A percentile compares a stretch with the other conserved stretches of the same genome.
Conservation (phyloP, 176 grass and related monocot genomes). For the Raddia distichophylla region DNA sequence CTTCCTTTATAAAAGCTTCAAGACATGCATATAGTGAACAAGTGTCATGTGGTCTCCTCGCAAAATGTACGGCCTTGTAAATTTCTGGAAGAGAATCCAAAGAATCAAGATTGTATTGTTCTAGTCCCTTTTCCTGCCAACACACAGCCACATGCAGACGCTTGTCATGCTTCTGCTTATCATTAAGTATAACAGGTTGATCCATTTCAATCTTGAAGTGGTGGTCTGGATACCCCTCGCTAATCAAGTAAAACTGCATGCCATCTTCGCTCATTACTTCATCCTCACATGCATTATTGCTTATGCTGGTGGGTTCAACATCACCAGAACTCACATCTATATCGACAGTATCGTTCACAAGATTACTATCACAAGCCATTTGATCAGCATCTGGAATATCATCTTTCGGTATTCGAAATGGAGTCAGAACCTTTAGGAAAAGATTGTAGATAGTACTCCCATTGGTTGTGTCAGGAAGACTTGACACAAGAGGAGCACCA, state of each 20-base stretch:
- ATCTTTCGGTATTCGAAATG: constrained; percentile 57
- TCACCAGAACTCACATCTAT: constrained; percentile 31
- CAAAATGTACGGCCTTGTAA: constrained; percentile 65
- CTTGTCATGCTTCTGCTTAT: constrained; percentile 56
- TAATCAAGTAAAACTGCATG: constrained; percentile 68
- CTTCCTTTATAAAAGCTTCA: constrained; percentile 89
- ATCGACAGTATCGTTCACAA: constrained; percentile 38
- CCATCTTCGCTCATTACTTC: constrained; percentile 38
- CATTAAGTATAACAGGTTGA: constrained; percentile 50
- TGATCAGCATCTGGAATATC: constrained; percentile 38
- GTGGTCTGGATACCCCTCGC: constrained; percentile 52
- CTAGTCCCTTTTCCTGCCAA: constrained; percentile 69
- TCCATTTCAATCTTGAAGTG: constrained; percentile 70
- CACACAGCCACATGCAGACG: constrained; percentile 62
- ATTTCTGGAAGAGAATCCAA: constrained; percentile 74
- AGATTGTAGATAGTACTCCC: constrained; percentile 56
- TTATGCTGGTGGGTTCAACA: constrained; percentile 38
- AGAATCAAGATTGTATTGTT: constrained; percentile 58
- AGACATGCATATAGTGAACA: constrained; percentile 89
- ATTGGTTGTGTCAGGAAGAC: constrained; percentile 58
- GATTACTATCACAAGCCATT: constrained; percentile 33
- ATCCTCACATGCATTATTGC: constrained; percentile 27
- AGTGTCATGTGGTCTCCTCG: constrained; percentile 68
- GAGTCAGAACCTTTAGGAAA: constrained; percentile 69
- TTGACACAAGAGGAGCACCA: constrained; percentile 78